phyloP scores from a whole-genome alignment of 2,329 filamentous ascomycete genomes.

The Sporothrix curviconia region DNA sequence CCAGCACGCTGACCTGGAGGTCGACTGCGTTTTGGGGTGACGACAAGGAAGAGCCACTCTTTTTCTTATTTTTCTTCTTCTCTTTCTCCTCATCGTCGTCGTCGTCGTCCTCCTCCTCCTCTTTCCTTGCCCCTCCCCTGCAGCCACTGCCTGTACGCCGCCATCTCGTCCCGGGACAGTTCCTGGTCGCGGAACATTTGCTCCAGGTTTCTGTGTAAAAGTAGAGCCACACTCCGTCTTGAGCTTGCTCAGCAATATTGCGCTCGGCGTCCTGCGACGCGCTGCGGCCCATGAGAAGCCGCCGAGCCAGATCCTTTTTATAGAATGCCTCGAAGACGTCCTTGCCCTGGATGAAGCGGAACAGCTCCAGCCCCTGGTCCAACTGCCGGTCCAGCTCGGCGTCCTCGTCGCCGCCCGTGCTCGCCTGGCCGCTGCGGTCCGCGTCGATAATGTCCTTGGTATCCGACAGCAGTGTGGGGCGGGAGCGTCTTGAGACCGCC shows the following conservation, averaged over 20 bases:
- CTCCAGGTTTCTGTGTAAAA: slow-evolving; percentile 95
- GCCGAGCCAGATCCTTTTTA: slow-evolving; percentile 89
- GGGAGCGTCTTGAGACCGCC: slow-evolving; percentile 82
- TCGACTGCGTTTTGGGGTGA: slow-evolving; percentile 45
- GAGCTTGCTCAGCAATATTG: slow-evolving; percentile 85
- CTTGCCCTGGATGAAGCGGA: slow-evolving; percentile 95
- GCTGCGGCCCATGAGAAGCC: slow-evolving; percentile 84
- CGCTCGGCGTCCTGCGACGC: slow-evolving; percentile 92
- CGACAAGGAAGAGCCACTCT: neutral
- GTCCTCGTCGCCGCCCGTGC: slow-evolving; percentile 79
- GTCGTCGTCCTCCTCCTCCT: slow-evolving; percentile 38
- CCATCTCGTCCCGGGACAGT: slow-evolving; percentile 85
- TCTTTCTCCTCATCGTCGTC: too few relatives aligned
- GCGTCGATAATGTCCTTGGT: slow-evolving; percentile 49
- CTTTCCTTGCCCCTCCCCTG: slow-evolving; percentile 35
- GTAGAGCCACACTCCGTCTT: slow-evolving; percentile 88
- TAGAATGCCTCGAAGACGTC: slow-evolving; percentile 98
- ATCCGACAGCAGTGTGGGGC: slow-evolving; percentile 58
- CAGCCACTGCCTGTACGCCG: slow-evolving; percentile 66
- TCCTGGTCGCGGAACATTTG: slow-evolving; percentile 99
- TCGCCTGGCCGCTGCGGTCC: slow-evolving; percentile 57
- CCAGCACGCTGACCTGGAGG: slow-evolving; percentile 83
- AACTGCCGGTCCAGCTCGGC: slow-evolving; percentile 86
- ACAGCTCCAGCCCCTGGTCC: slow-evolving; percentile 86
- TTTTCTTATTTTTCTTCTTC: too few relatives aligned